Base-by-base conservation (phyloP, 495 filamentous ascomycete species). In the Endocarpon pusillum region DNA sequence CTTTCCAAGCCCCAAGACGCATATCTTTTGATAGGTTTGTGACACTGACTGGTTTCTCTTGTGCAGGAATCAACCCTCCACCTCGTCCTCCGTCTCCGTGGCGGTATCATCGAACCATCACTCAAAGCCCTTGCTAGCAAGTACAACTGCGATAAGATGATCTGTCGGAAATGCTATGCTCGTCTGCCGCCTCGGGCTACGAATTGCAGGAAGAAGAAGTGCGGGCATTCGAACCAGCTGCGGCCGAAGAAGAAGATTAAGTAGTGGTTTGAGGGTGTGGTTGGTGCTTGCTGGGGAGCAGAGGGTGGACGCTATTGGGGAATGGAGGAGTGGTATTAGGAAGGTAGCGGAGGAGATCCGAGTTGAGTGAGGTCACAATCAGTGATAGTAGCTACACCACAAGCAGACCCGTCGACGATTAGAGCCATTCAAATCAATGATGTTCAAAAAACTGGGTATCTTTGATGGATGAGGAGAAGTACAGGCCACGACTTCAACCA, bases 241-340 rank as follows among this genome's bases (percentile, higher is more conserved):
- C 83, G 91, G 66, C 89, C 89, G 58, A 97, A 97, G 87, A 97
- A 97, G 85, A 97, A 97, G 85, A 74, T 97, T 51, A 97, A 97
- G 72, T 97, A 86, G 56, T 67, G 54, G 61, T 54, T 54, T 49
- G 45, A 43, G 38, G 39, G 34, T 47, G 49, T 38, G 38, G 46
- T 34, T 26, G 48, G 46, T 47, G 44, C 42, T 55, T 48, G 50
- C 43, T 51, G 46, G 54, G 53, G 51, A 53, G 58, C 53, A 53
- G 53, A 48, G 43, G 45, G 49, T 51, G 47, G 53, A 60, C 52
- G 49, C 53, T 54, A 53, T 25, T 25, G 23, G 23, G 12, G 23
- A 12, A 25, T 25, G 23, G n/a, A n/a, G n/a, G n/a, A n/a, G n/a
- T n/a, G n/a, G n/a, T n/a, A n/a, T n/a, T n/a, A n/a, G n/a, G n/a